Percentiles rank a stretch among this genome's conserved stretches.
phyloP scores from a whole-genome alignment of 352 stramenopile genomes.

The Phytophthora capsici region DNA sequence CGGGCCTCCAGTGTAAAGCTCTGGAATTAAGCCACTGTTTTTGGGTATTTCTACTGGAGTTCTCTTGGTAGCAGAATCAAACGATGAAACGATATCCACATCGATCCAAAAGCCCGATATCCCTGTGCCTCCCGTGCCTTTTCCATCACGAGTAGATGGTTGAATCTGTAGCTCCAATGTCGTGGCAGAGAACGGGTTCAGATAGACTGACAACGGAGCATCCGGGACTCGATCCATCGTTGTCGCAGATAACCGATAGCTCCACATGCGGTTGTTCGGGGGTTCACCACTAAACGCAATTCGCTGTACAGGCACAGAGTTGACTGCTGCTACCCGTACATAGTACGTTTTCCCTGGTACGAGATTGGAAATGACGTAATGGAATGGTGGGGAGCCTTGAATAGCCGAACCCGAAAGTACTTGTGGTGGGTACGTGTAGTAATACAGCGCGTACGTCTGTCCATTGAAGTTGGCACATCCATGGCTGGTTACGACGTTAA shows the following conservation, averaged over 20 bases:
- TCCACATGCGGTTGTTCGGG: slow-evolving; percentile 94
- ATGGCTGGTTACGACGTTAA: slow-evolving; percentile 24
- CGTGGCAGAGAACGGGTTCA: slow-evolving; percentile 64
- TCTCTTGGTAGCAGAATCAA: slow-evolving; percentile 60
- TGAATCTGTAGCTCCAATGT: slow-evolving; percentile 81
- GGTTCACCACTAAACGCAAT: slow-evolving; percentile 81
- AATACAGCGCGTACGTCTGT: slow-evolving; percentile 56
- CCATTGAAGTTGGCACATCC: slow-evolving; percentile 55
- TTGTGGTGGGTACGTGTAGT: slow-evolving; percentile 59
- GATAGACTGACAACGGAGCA: slow-evolving; percentile 56
- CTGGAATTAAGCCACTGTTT: slow-evolving; percentile 32
- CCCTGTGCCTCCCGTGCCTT: slow-evolving; percentile 42
- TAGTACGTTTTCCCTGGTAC: slow-evolving; percentile 82
- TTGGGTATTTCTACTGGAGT: slow-evolving; percentile 46
- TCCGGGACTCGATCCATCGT: slow-evolving; percentile 89
- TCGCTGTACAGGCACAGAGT: slow-evolving; percentile 87
- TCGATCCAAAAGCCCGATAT: slow-evolving; percentile 74
- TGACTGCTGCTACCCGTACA: slow-evolving; percentile 91
- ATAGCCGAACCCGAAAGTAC: slow-evolving; percentile 64
- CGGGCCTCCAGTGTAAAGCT: slow-evolving; percentile 61
- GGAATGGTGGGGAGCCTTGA: slow-evolving; percentile 84
- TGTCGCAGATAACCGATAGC: slow-evolving; percentile 64
- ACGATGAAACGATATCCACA: slow-evolving; percentile 72
- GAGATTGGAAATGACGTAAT: slow-evolving; percentile 82
- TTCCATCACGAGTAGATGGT: slow-evolving; percentile 65